A percentile compares a stretch with the other conserved stretches of the same genome.
Evolutionary conservation across 1,284 basidiomycete species (phyloP).

Genomic region (Cryptococcus sp.): DNA sequence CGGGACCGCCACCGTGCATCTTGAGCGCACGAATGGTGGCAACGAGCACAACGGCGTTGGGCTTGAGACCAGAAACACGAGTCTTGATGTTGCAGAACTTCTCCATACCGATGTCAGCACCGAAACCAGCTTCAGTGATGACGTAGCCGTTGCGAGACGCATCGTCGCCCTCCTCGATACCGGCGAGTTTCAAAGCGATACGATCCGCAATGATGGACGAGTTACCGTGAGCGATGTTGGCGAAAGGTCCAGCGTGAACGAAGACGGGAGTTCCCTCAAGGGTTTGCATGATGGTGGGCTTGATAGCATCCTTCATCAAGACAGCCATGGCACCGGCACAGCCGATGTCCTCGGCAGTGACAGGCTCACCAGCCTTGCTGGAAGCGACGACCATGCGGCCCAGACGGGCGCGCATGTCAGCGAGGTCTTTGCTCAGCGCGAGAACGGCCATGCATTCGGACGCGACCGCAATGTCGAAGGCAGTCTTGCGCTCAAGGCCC

Average conservation of each 20-base stretch:
- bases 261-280: conserved; percentile 98
- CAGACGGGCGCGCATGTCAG: conserved; percentile 80
- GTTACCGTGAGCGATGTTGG: conserved; percentile 99
- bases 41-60: conserved; percentile 93
- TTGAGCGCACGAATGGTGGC: conserved; percentile 97
- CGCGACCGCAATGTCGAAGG: conserved; percentile 96
- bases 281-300: conserved; percentile 99
- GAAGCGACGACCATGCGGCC: conserved; percentile 86
- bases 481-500: conserved; percentile 83
- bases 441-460: conserved; percentile 99
- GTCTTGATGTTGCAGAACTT: conserved; percentile 99
- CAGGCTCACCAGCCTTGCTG: conserved; percentile 82
- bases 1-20: conserved; percentile 98
- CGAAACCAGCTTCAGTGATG: conserved; percentile 97
- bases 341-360: conserved; percentile 97
- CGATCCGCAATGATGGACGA: conserved; percentile 97
- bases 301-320: conserved; percentile 98
- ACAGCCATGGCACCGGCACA: conserved; percentile 95
- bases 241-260: conserved; percentile 97
- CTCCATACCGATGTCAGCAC: conserved; percentile 98
- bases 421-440: conserved; percentile 81
- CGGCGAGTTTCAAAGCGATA: conserved; percentile 94
- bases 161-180: conserved; percentile 88
- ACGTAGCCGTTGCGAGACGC: conserved; percentile 86
- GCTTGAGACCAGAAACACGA: conserved; percentile 85